Percentiles rank a stretch among this genome's conserved stretches.
Conservation (phyloP, 2,329 filamentous ascomycete genomes). For the Lecanoromycetidae sp. region DNA sequence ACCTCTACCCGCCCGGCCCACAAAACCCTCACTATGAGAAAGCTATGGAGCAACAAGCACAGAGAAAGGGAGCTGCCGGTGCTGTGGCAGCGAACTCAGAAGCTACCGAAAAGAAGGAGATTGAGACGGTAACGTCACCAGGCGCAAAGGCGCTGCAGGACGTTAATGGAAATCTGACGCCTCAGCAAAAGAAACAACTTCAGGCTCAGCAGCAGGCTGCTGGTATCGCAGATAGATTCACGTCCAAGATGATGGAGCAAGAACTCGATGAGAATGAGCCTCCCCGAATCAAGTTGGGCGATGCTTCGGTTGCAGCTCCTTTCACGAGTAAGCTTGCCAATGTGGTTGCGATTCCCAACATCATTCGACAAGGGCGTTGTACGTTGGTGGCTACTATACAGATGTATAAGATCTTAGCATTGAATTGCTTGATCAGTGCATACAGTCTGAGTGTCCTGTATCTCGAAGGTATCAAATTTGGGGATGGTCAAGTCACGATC, state of each 20-base stretch:
- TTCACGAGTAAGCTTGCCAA: slow-evolving; percentile 97
- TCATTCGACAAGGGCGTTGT: slow-evolving; percentile 93
- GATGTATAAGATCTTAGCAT: slow-evolving; percentile 98
- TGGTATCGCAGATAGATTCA: slow-evolving; percentile 74
- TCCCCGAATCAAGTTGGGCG: slow-evolving; percentile 89
- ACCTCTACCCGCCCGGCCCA: slow-evolving; percentile 82
- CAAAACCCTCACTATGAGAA: slow-evolving; percentile 89
- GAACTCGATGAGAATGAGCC: slow-evolving; percentile 83
- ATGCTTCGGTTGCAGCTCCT: slow-evolving; percentile 90
- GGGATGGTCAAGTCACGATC: slow-evolving; percentile 95
- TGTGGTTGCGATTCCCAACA: slow-evolving; percentile 93
- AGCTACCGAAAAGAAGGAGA: slow-evolving; percentile 41
- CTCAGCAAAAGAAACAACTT: slow-evolving; percentile 40
- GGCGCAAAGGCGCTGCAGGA: slow-evolving; percentile 49
- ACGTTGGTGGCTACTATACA: slow-evolving; percentile 97
- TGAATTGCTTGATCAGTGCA: slow-evolving; percentile 95
- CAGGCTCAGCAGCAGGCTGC: slow-evolving; percentile 59
- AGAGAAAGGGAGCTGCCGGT: slow-evolving; percentile 59
- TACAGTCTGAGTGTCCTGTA: slow-evolving; percentile 96
- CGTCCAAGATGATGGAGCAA: slow-evolving; percentile 74
- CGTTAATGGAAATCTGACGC: slow-evolving; percentile 37
- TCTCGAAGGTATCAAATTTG: slow-evolving; percentile 97
- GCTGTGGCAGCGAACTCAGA: slow-evolving; percentile 42
- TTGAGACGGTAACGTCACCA: slow-evolving; percentile 56
- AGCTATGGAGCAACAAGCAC: slow-evolving; percentile 74